Evolutionary conservation across 257 asterid species (phyloP).

Genomic region (Penstemon eatonii): DNA sequence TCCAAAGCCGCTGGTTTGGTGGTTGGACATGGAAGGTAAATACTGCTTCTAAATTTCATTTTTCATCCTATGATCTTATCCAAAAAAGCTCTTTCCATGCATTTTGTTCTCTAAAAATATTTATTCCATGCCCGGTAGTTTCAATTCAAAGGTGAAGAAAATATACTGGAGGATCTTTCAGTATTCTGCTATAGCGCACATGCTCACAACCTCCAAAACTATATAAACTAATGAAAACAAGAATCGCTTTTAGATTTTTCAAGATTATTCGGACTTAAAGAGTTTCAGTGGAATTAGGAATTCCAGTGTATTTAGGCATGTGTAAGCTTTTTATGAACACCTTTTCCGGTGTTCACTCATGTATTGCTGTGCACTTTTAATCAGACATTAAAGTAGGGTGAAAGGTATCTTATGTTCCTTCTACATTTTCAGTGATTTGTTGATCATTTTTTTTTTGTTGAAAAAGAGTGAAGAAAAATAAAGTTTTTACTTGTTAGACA

Average conservation of each 20-base stretch:
- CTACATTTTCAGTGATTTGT: neutral
- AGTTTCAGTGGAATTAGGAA: neutral
- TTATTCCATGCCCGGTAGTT: conserved; percentile 11
- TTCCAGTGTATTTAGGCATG: neutral
- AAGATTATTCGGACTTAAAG: neutral
- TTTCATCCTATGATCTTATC: conserved; percentile 18
- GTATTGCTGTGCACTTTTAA: neutral
- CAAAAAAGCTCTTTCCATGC: conserved; percentile 11
- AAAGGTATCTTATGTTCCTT: neutral
- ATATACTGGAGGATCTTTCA: neutral
- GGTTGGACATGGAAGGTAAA: conserved; percentile 74
- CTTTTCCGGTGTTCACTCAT: neutral
- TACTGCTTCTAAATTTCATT: conserved; percentile 15
- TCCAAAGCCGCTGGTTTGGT: conserved; percentile 77
- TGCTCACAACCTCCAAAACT: conserved; percentile 14
- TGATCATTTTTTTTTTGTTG: neutral
- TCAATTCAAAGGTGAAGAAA: conserved; percentile 17
- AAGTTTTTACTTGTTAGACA: neutral
- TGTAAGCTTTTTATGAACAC: neutral
- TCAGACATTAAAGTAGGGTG: conserved; percentile 10
- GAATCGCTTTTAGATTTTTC: neutral
- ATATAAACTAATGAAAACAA: neutral
- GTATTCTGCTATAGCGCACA: neutral
- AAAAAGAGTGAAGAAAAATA: conserved; percentile 2
- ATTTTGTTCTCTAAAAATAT: conserved; percentile 12